phyloP scores from a whole-genome alignment of 345 rosid species.

The Psidium guajava region DNA sequence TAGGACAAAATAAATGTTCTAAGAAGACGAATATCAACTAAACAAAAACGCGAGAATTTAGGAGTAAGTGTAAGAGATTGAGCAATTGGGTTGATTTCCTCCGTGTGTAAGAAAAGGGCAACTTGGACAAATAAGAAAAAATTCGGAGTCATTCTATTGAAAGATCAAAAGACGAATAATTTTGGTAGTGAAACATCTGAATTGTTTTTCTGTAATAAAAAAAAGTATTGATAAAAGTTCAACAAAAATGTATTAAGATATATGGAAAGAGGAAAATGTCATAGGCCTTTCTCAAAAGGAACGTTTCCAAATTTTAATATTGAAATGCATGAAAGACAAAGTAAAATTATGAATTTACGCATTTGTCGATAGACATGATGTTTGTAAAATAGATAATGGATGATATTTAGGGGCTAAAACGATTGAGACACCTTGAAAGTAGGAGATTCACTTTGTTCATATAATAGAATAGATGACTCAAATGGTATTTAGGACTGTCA shows the following conservation, averaged over 20 bases:
- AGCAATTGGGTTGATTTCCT: neutral
- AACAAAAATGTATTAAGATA: neutral
- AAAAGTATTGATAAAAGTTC: neutral
- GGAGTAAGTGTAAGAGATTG: neutral
- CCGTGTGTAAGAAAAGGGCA: neutral
- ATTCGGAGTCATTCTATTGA: neutral
- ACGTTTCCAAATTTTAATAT: neutral
- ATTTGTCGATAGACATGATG: neutral
- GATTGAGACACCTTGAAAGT: neutral
- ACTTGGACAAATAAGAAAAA: neutral
- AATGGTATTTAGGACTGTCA: too few species aligned
- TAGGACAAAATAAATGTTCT: neutral
- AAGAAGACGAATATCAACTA: neutral
- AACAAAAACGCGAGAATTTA: neutral
- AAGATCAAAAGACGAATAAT: neutral
- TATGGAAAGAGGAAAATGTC: neutral
- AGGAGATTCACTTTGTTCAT: too few species aligned
- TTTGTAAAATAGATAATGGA: neutral
- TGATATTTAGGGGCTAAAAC: too few species aligned
- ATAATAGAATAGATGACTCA: too few species aligned
- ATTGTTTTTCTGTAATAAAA: rapidly evolving
- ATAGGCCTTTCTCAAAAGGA: neutral
- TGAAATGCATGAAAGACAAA: rapidly evolving
- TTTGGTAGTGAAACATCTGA: neutral
- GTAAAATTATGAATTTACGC: neutral